Evolutionary conservation across 176 grass and related monocot species (phyloP), one percentile per base, ranked within the genome.

Genomic region (Triticum timopheevii): DNA sequence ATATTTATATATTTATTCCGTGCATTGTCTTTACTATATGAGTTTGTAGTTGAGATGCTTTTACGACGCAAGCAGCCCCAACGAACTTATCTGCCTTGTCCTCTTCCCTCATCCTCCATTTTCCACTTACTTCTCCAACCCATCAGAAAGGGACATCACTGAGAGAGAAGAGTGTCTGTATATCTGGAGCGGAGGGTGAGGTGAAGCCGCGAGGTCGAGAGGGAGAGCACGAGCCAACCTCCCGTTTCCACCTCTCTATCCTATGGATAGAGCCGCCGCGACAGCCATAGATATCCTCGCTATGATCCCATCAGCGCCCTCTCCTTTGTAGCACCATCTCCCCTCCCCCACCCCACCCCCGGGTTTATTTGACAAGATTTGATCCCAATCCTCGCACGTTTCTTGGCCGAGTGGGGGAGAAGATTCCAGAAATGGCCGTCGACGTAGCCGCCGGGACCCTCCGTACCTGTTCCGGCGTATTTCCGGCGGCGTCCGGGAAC

Each of bases 391-490:
- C 59, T 77, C 24, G 56, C 39, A 42, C 78, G 69, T 63, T 82
- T 92, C 85, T 80, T 90, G 49, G 49, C 80, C 71, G 61, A 77
- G 49, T 77, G 74, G 38, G 35, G 23, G 71, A 74, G 71, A 49
- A 72, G 65, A 92, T 89, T 88, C 64, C 84, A 50, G 77, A 85
- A 90, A 88, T 96, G 91, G 89, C 89, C 11, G 84, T 91, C 7
- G 79, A 82, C 50, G 84, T 93, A 42, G 84, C 83, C 15, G 83
- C 81, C 20, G 27, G 89, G 34, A 67, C 82, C 49, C 84, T 89
- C 17, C 73, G 83, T 70, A 73, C 76, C 31, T 96, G 87, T 87
- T 79, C 82, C 56, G 87, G 87, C 39, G 78, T 91, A 65, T 83
- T 86, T 59, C 74, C 31, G 73, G 80, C 75, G 56, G 38, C 58